Evolutionary conservation across 257 asterid genomes (phyloP).

Genomic region (Henckelia pumila): DNA sequence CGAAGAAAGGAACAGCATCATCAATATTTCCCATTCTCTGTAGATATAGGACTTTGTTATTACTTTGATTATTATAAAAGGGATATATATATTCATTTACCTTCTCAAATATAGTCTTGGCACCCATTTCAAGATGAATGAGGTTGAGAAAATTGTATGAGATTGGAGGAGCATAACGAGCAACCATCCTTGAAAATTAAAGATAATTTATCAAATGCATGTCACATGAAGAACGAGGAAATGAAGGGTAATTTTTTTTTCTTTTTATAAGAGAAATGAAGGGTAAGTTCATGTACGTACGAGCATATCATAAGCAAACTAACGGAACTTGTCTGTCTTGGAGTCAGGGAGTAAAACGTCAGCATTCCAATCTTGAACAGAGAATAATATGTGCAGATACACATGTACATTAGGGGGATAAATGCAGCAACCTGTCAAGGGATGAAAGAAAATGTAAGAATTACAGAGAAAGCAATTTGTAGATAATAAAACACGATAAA

Average conservation of each 20-base stretch:
- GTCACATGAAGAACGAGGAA: conserved; percentile 8
- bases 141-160: conserved; percentile 86
- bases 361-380: conserved; percentile 81
- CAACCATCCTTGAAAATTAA: conserved; percentile 60
- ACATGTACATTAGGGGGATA: conserved; percentile 83
- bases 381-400: conserved; percentile 84
- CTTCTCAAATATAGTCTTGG: conserved; percentile 70
- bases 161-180: conserved; percentile 81
- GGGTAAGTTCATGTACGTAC: conserved; percentile 37
- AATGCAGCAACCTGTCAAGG: conserved; percentile 57
- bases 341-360: conserved; percentile 73
- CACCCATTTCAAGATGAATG: conserved; percentile 46
- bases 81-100: conserved; percentile 27
- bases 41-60: conserved; percentile 22
- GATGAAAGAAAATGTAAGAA: conserved; percentile 17
- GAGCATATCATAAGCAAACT: conserved; percentile 96
- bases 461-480: not conserved
- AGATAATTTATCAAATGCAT: conserved; percentile 5
- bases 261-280: conserved; percentile 16
- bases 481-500: not conserved
- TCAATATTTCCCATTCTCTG: conserved; percentile 94
- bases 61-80: conserved; percentile 11
- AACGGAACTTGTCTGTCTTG: conserved; percentile 82
- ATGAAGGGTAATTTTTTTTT: no score
- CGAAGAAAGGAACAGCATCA: conserved; percentile 82